Evolutionary conservation across 1,284 basidiomycete species (phyloP), one percentile per base, ranked within the genome.

Genomic region (Moesziomyces globuligerus): DNA sequence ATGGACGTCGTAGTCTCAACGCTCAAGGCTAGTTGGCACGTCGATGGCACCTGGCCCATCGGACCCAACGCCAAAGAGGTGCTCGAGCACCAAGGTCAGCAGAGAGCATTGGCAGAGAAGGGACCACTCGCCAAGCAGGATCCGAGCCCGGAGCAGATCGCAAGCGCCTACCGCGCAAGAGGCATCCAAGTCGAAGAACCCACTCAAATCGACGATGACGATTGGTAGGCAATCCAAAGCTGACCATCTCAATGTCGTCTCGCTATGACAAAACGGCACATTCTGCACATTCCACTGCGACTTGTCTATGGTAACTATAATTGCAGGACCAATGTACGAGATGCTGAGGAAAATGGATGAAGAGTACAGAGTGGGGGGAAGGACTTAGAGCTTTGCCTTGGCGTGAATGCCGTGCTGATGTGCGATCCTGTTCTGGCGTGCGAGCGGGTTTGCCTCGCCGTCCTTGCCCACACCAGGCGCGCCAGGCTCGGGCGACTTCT

Each of bases 381-480:
- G 2, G 20, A 26, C 29, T 51, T 43, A 74, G 10, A 75, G 60
- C 60, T 59, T 75, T 24, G 72, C 72, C 41, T 56, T 47, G 11
- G 48, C 28, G 15, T 57, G 40, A 5, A 23, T 20, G 24, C 8
- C 2, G 21, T 44, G 23, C 39, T 52, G 34, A 28, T 65, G 62
- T n/a, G 59, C 66, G 9, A 13, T 56, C 41, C 46, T 48, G 59
- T 75, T 75, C 43, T 73, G 55, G 17, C 48, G 21, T 32, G 72
- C 72, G 18, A 72, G 44, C 1, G 62, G 61, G 45, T 54, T 32
- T 5, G 72, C 72, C 49, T 75, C 72, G 21, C 68, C 68, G 38
- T 75, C 72, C 46, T 58, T 75, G 46, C 72, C 72, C 6, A 57
- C 66, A 38, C 73, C 68, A 7, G 68, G 62, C 8, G 68, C 68